Evolutionary conservation across 2,329 filamentous ascomycete species (phyloP), one percentile per base, ranked within the genome.

Genomic region (Pestalotiopsis sp.): DNA sequence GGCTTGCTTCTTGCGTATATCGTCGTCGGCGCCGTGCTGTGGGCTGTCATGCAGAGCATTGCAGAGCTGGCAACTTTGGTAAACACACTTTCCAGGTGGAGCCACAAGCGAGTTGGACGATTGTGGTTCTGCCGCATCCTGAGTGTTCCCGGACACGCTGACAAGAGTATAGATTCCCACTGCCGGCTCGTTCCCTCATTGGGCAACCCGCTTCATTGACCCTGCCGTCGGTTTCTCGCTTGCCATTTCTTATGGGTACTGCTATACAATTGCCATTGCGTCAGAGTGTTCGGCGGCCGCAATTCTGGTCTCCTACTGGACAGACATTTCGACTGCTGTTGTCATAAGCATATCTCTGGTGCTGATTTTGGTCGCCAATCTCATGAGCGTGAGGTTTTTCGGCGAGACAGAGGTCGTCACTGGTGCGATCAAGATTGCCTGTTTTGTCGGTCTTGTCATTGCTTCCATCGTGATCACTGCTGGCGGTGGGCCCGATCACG

Each of bases 381-480:
- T 70, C 5, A 25, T 68, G 20, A 68, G 56, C 65, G 69, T 69
- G 5, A 63, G 67, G 17, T 68, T 39, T 39, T 72, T 70, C 23
- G 69, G 70, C 17, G 69, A 72, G 52, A 65, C 67, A 25, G 70
- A 72, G 31, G 69, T 72, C 58, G 38, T 64, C 38, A 68, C 63
- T 4, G 67, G 69, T 25, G 56, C 66, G 25, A 66, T 72, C 67
- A 72, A 72, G 63, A 71, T 71, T 12, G 57, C 71, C 61, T 81
- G 81, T 1, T 82, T 87, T 76, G 86, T 87, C 68, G 83, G 87
- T 23, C 66, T 85, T 41, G 81, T 85, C 60, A 84, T 87, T 49
- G 71, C 83, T 13, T 85, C 82, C 4, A 78, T 86, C 56, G 80
- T 87, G 61, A 79, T 87, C 49, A 84, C 83, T 69, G 76, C 85